Evolutionary conservation across 2,329 filamentous ascomycete genomes (phyloP).

Genomic region (Berkeleyomyces basicola): DNA sequence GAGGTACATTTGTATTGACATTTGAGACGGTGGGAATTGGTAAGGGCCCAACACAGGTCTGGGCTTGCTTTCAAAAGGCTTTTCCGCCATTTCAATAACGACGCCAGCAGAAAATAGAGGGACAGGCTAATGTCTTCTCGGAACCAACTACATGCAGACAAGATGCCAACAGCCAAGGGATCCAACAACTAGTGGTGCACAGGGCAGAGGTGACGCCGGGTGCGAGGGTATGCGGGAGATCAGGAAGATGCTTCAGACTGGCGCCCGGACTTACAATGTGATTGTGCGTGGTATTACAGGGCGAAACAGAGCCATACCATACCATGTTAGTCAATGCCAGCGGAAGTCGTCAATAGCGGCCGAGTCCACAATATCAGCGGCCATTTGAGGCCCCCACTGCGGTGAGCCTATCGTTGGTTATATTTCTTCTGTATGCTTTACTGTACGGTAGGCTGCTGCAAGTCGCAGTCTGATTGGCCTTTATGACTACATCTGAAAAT

Average conservation of each 20-base stretch:
- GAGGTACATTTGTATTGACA: no score
- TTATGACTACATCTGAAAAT: background rate
- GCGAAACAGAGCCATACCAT: background rate
- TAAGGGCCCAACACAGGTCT: no score
- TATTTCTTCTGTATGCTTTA: background rate
- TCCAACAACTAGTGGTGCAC: background rate
- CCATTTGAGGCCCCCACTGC: background rate
- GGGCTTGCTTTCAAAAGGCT: background rate
- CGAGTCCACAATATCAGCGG: background rate
- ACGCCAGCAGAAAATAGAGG: background rate
- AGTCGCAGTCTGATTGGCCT: background rate
- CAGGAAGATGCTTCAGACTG: background rate
- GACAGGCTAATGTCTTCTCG: background rate
- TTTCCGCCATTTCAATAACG: background rate
- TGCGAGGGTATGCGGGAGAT: background rate
- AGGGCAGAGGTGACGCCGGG: background rate
- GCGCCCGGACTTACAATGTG: background rate
- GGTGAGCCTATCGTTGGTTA: background rate
- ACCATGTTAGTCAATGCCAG: no score
- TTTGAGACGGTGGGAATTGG: no score
- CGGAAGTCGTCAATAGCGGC: no score
- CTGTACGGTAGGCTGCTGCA: background rate
- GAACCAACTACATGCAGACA: background rate
- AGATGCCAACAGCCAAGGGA: background rate
- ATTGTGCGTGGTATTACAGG: background rate